Evolutionary conservation across 78 protist genomes (phyloP).

Genomic region (Polysphondylium violaceum): DNA sequence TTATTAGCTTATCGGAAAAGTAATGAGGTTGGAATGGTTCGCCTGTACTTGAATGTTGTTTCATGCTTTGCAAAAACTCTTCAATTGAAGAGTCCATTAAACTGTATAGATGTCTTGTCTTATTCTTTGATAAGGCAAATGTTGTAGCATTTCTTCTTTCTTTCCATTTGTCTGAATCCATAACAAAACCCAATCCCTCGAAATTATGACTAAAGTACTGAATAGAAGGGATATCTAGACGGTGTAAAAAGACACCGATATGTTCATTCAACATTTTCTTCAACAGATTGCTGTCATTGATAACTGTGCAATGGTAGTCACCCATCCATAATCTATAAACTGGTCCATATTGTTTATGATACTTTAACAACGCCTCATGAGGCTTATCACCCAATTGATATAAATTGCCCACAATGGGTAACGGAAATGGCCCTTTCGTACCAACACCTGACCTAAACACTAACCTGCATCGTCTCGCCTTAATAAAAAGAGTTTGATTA

Average conservation of each 20-base stretch:
- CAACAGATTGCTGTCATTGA: too few relatives aligned
- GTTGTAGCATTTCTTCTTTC: background rate
- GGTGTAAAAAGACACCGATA: too few relatives aligned
- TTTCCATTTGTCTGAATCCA: background rate
- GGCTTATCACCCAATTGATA: conserved; percentile 10
- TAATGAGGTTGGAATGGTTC: background rate
- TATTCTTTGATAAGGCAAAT: background rate
- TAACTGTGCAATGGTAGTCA: too few relatives aligned
- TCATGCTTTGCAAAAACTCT: background rate
- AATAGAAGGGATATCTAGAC: too few relatives aligned
- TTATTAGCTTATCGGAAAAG: too few relatives aligned
- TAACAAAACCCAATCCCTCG: too few relatives aligned
- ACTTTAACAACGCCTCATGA: background rate
- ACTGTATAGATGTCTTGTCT: background rate
- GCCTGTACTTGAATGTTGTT: background rate
- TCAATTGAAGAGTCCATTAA: background rate
- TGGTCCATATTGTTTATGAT: background rate
- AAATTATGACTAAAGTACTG: too few relatives aligned
- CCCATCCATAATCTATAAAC: background rate
- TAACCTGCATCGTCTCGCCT: too few relatives aligned
- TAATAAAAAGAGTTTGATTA: too few relatives aligned
- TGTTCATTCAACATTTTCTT: too few relatives aligned
- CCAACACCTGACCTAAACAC: too few relatives aligned
- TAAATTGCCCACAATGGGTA: conserved; percentile 23
- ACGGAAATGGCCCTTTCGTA: conserved; percentile 16